Base-by-base conservation (phyloP, 2,329 filamentous ascomycete species). In the Tolypocladium tropicale region DNA sequence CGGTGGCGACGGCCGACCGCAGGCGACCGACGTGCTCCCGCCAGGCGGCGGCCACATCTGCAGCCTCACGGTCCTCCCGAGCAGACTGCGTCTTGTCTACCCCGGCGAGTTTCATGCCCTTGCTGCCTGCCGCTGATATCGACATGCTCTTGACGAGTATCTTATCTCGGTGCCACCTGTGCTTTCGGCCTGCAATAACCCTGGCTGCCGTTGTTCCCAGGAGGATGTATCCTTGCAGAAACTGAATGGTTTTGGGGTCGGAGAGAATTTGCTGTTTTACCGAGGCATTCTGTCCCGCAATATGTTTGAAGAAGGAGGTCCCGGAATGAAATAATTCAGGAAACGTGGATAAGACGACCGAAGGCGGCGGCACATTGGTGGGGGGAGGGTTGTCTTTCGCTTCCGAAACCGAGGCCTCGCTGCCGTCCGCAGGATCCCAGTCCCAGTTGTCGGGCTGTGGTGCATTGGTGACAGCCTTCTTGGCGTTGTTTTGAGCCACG, bases 111-210 rank as follows among this genome's bases (percentile, higher is more conserved):
- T 96, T 97, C 93, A 97, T 96, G 4, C 93, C 85, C 63, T 89
- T 90, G 54, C 84, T 82, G 3, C 85, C 86, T 2, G 85, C 81
- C 18, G 84, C 83, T 1, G 90, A 89, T 59, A 97, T 95, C 56
- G 88, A 85, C 89, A 95, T 96, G 65, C 86, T 86, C 70, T 96
- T 90, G 1, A 89, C 83, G 14, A 97, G 76, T 59, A 90, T 84
- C 59, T 83, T 86, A 71, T 97, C 93, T 55, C 93, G 83, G 68
- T 95, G 93, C 93, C 93, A 97, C 56, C 93, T 86, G 53, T 88
- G 76, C 65, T 89, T 91, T 57, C 93, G 85, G 12, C 92, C 93
- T 1, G 89, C 88, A 56, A 96, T 85, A 53, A 96, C 81, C 49
- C 86, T 87, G n/a, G 84, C 89, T 28, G 87, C 85, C 12, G 90